Percentiles rank a stretch among this genome's conserved stretches.
Evolutionary conservation across 495 filamentous ascomycete species (phyloP).

Genomic region (Hypoxylon trugodes): DNA sequence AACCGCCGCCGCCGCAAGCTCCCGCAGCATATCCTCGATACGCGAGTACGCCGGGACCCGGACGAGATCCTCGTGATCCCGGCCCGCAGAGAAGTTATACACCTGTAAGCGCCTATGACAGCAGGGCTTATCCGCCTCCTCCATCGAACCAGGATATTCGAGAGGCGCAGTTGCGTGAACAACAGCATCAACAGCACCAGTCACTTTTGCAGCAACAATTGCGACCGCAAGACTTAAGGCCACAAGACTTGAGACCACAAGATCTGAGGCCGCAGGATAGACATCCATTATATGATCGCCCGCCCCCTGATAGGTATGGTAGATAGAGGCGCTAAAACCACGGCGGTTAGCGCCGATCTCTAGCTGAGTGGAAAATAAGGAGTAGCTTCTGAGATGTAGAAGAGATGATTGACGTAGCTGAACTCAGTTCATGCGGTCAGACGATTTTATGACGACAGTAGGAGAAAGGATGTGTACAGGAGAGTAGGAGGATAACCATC

Average conservation of each 20-base stretch:
- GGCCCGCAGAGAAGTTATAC: conserved; percentile 45
- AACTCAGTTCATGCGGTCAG: too few relatives aligned
- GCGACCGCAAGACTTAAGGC: conserved; percentile 48
- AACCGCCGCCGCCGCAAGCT: conserved; percentile 41
- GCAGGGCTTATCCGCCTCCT: conserved; percentile 34
- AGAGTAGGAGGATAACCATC: background rate
- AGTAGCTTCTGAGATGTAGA: too few relatives aligned
- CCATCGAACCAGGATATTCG: conserved; percentile 38
- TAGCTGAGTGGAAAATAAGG: background rate
- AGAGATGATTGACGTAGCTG: too few relatives aligned
- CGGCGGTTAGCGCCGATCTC: background rate
- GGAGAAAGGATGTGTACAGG: too few relatives aligned
- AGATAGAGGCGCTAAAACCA: conserved; percentile 24
- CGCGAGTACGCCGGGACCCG: conserved; percentile 41
- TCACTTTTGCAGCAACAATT: conserved; percentile 46
- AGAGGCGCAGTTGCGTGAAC: conserved; percentile 42
- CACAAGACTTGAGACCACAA: too few relatives aligned
- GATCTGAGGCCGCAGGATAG: conserved; percentile 49
- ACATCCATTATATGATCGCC: conserved; percentile 40
- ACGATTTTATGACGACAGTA: too few relatives aligned
- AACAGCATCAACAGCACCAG: conserved; percentile 42
- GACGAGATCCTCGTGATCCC: conserved; percentile 44
- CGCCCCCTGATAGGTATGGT: conserved; percentile 43
- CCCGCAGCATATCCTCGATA: conserved; percentile 44
- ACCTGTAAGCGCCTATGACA: conserved; percentile 41